Evolutionary conservation across 805 yeast genomes (phyloP).

Genomic region (Scheffersomyces spartinae): DNA sequence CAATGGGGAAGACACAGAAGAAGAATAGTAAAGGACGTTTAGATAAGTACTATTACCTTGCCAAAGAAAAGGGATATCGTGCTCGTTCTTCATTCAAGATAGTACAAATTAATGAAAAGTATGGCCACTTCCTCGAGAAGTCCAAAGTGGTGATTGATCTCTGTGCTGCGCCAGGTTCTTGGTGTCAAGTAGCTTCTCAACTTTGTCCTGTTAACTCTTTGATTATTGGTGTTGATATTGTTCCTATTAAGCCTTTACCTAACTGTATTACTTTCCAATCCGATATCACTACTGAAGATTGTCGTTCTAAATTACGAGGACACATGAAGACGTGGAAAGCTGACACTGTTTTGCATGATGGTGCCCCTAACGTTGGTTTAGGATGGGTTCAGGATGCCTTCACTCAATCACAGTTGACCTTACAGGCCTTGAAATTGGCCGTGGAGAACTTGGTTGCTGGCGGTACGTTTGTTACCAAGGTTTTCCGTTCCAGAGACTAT

Average conservation of each 20-base stretch:
- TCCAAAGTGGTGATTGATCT: slow-evolving; percentile 94
- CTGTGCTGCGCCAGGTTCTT: slow-evolving; percentile 99
- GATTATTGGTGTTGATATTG: slow-evolving; percentile 97
- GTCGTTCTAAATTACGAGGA: slow-evolving; percentile 88
- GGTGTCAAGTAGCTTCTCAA: slow-evolving; percentile 98
- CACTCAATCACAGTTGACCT: slow-evolving; percentile 90
- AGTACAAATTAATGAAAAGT: slow-evolving; percentile 90
- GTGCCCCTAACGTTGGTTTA: slow-evolving; percentile 99
- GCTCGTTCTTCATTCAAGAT: slow-evolving; percentile 98
- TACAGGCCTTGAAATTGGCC: slow-evolving; percentile 88
- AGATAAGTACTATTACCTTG: slow-evolving; percentile 91
- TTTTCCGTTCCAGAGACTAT: slow-evolving; percentile 97
- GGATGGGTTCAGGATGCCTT: slow-evolving; percentile 99
- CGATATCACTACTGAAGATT: slow-evolving; percentile 96
- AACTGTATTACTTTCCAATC: slow-evolving; percentile 90
- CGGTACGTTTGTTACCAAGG: slow-evolving; percentile 93
- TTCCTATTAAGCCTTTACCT: slow-evolving; percentile 93
- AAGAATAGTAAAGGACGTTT: slow-evolving; percentile 98
- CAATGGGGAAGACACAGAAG: slow-evolving; percentile 87
- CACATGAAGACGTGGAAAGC: slow-evolving; percentile 99
- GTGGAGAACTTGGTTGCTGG: slow-evolving; percentile 85
- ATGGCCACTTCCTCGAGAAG: slow-evolving; percentile 87
- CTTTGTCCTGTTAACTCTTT: slow-evolving; percentile 86
- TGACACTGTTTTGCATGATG: slow-evolving; percentile 95
- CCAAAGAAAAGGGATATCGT: slow-evolving; percentile 96